Conservation (phyloP, 345 rosid species). For the Erysimum cheiranthoides region DNA sequence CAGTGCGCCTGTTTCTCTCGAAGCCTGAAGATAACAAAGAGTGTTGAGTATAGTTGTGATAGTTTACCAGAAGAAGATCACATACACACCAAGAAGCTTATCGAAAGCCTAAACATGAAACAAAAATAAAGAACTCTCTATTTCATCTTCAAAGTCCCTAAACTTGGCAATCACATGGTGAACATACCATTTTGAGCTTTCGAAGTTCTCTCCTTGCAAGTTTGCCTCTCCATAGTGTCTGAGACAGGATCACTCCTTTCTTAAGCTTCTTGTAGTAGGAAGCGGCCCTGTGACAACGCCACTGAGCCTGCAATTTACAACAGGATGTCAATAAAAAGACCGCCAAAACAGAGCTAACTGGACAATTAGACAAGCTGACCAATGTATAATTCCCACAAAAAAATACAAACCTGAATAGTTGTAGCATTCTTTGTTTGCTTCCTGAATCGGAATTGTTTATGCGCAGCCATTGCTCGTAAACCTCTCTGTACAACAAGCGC, state of each 20-base stretch:
- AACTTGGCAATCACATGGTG: not conserved
- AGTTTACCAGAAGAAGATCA: not conserved
- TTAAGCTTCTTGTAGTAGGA: conserved; percentile 62
- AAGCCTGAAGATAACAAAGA: conserved; percentile 50
- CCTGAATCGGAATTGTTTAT: conserved; percentile 62
- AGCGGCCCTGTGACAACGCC: conserved; percentile 65
- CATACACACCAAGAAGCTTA: not conserved
- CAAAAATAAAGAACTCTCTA: not conserved
- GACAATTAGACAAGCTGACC: not conserved
- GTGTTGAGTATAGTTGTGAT: not conserved
- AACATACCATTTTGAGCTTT: conserved; percentile 73
- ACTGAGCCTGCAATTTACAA: conserved; percentile 57
- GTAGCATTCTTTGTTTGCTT: conserved; percentile 68
- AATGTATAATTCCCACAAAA: conserved; percentile 1
- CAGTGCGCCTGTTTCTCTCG: conserved; percentile 74
- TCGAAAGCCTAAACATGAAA: not conserved
- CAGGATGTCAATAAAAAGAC: not conserved
- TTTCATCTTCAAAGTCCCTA: conserved; percentile 4
- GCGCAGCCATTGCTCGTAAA: conserved; percentile 72
- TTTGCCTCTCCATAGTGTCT: conserved; percentile 82
- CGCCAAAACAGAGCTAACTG: not conserved
- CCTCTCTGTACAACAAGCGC: conserved; percentile 72
- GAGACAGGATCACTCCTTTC: conserved; percentile 64
- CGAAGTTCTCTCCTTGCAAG: conserved; percentile 69
- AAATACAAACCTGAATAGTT: conserved; percentile 57